Conservation (phyloP, 169 alveolate species). For the Plasmodium gallinaceum region DNA sequence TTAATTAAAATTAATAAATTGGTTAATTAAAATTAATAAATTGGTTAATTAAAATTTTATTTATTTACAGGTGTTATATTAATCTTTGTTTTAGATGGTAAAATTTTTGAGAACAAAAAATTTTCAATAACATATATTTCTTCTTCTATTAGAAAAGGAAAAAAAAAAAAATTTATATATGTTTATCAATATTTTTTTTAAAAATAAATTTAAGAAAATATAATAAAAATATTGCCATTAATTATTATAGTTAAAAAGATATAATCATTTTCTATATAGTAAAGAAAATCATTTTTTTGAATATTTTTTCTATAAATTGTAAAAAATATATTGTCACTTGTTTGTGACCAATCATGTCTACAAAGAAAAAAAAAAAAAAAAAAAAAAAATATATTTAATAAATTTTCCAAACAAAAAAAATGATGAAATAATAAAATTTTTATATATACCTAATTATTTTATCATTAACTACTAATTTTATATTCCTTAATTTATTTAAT, state of each 20-base stretch:
- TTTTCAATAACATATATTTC: slow-evolving; percentile 40
- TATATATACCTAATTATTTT: slow-evolving; percentile 1
- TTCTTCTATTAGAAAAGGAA: slow-evolving; percentile 3
- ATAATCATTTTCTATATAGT: slow-evolving; percentile 10
- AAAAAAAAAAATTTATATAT: neutral
- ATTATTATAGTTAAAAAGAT: slow-evolving; percentile 6
- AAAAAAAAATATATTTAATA: neutral
- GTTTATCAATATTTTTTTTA: neutral
- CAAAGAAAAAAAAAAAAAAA: neutral
- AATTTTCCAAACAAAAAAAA: no score
- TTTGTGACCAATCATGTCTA: slow-evolving; percentile 65
- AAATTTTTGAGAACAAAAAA: slow-evolving; percentile 23
- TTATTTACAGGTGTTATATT: slow-evolving; percentile 32
- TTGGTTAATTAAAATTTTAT: neutral
- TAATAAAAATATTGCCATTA: slow-evolving; percentile 8
- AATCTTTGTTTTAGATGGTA: slow-evolving; percentile 12
- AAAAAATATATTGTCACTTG: slow-evolving; percentile 6
- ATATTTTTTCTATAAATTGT: slow-evolving; percentile 31
- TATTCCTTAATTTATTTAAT: neutral
- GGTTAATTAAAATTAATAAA: no score
- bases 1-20: no score
- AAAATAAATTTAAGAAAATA: neutral
- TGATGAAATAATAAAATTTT: no score
- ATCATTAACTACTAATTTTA: neutral
- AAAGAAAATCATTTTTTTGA: slow-evolving; percentile 8